Evolutionary conservation across 495 filamentous ascomycete genomes (phyloP).

Genomic region (Neurospora sp.): DNA sequence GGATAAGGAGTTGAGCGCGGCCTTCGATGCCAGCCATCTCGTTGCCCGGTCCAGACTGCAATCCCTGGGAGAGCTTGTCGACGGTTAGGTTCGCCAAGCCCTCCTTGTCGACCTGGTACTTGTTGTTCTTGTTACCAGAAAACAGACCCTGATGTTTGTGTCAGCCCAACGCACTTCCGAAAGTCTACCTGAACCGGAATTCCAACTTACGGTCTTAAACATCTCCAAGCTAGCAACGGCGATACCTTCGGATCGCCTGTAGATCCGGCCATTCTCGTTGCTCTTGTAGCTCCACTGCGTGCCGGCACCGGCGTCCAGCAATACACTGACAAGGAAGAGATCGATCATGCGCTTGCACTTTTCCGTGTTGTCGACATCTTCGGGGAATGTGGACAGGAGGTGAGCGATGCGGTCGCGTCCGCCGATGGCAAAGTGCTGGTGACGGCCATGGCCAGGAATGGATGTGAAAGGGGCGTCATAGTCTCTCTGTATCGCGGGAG

Average conservation of each 20-base stretch:
- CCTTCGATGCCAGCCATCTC: conserved; percentile 84
- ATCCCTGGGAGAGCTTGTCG: conserved; percentile 61
- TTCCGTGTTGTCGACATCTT: conserved; percentile 56
- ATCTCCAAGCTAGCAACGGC: conserved; percentile 93
- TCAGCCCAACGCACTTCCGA: not conserved
- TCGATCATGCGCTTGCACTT: conserved; percentile 70
- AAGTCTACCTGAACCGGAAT: not conserved
- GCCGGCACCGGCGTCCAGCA: conserved; percentile 81
- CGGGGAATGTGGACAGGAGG: conserved; percentile 58
- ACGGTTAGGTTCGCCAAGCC: conserved; percentile 68
- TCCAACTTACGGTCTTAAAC: conserved; percentile 60
- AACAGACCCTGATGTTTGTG: conserved; percentile 56
- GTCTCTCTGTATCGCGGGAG: conserved; percentile 52
- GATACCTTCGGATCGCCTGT: conserved; percentile 81
- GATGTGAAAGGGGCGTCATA: conserved; percentile 74
- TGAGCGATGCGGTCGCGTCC: conserved; percentile 63
- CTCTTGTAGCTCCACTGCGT: conserved; percentile 82
- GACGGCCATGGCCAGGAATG: conserved; percentile 80
- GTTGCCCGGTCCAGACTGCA: conserved; percentile 76
- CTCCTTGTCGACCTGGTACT: conserved; percentile 78
- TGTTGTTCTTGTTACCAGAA: conserved; percentile 70
- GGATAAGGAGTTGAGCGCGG: conserved; percentile 67
- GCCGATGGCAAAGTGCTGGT: conserved; percentile 89
- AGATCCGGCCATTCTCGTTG: conserved; percentile 76
- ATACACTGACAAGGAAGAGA: conserved; percentile 80